These are phyloP conservation scores for Favolaschia claudopus DNA, from an alignment of 768 basidiomycete genomes.

Conservation along the genomic window DNA sequence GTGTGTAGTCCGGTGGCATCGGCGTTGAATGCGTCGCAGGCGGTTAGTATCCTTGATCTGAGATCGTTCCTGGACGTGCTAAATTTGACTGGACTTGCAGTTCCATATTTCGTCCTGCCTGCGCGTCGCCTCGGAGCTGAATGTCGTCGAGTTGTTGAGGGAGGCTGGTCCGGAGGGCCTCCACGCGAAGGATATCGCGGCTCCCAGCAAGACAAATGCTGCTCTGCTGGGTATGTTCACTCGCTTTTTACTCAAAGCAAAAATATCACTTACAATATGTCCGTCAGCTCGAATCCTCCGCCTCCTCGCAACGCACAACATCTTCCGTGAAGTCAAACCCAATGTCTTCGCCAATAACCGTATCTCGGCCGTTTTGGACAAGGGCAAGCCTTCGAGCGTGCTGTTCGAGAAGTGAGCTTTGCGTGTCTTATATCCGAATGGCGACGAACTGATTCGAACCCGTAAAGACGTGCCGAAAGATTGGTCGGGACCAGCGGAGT, in stretches of 20 bases:
- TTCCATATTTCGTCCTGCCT: slow-evolving; percentile 9
- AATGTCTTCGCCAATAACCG: slow-evolving; percentile 3
- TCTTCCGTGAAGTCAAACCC: slow-evolving; percentile 28
- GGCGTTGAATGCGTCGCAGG: not conserved
- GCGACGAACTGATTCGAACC: slow-evolving; percentile 23
- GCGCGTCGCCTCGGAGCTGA: slow-evolving; percentile 24
- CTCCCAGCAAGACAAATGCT: slow-evolving; percentile 25
- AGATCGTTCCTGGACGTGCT: not conserved
- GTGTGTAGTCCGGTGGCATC: not conserved
- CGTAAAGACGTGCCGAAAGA: slow-evolving; percentile 18
- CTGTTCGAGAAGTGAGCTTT: not conserved
- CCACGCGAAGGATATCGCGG: slow-evolving; percentile 36
- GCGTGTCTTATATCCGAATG: slow-evolving; percentile 4
- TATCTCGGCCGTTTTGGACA: not conserved
- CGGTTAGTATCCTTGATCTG: not conserved
- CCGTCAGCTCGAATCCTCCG: slow-evolving; percentile 36
- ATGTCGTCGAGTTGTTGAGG: slow-evolving; percentile 36
- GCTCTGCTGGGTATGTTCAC: slow-evolving; percentile 35
- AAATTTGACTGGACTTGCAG: too few species aligned
- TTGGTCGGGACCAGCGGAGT: slow-evolving; percentile 1
- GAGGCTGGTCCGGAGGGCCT: slow-evolving; percentile 35
- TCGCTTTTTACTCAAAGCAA: not conserved
- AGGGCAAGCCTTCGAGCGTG: not conserved
- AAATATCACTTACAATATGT: not conserved
- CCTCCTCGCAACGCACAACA: slow-evolving; percentile 34